These are phyloP conservation scores for Fusarium nisikadoi DNA, from an alignment of 2,329 filamentous ascomycete species.

Conservation along the genomic window DNA sequence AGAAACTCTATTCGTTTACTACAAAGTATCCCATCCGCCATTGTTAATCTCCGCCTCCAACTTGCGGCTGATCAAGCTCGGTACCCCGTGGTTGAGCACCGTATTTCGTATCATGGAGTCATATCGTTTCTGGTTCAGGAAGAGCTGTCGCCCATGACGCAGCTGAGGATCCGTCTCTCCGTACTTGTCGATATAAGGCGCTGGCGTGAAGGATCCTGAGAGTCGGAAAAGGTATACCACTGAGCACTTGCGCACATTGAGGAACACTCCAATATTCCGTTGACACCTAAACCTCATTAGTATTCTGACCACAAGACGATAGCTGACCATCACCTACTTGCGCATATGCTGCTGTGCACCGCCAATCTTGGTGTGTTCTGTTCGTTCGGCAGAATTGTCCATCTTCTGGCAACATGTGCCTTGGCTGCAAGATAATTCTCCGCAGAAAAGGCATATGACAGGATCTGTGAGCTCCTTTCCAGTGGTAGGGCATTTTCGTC, in stretches of 20 bases:
- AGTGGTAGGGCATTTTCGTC: slow-evolving; percentile 84
- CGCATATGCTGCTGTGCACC: slow-evolving; percentile 91
- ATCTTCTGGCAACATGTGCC: slow-evolving; percentile 87
- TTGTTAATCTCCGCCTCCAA: slow-evolving; percentile 97
- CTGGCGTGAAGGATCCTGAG: slow-evolving; percentile 85
- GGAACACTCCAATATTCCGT: slow-evolving; percentile 88
- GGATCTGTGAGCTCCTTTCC: slow-evolving; percentile 93
- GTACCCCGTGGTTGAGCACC: slow-evolving; percentile 88
- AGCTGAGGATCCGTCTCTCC: slow-evolving; percentile 95
- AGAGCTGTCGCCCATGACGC: slow-evolving; percentile 86
- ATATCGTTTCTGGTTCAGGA: slow-evolving; percentile 92
- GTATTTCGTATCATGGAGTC: slow-evolving; percentile 86
- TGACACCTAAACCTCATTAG: slow-evolving; percentile 74
- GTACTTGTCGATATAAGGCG: slow-evolving; percentile 95
- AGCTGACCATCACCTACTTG: slow-evolving; percentile 67
- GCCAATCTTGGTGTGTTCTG: slow-evolving; percentile 67
- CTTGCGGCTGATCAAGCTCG: slow-evolving; percentile 88
- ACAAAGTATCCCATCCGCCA: slow-evolving; percentile 89
- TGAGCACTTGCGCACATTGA: slow-evolving; percentile 96
- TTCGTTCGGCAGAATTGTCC: slow-evolving; percentile 56
- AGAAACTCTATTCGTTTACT: slow-evolving; percentile 9
- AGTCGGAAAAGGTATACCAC: slow-evolving; percentile 85
- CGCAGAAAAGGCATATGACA: slow-evolving; percentile 92
- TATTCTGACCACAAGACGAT: neutral
- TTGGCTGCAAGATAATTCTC: slow-evolving; percentile 96